These are phyloP conservation scores for Fusarium transvaalense DNA, from an alignment of 2,329 filamentous ascomycete species.

Conservation along the genomic window DNA sequence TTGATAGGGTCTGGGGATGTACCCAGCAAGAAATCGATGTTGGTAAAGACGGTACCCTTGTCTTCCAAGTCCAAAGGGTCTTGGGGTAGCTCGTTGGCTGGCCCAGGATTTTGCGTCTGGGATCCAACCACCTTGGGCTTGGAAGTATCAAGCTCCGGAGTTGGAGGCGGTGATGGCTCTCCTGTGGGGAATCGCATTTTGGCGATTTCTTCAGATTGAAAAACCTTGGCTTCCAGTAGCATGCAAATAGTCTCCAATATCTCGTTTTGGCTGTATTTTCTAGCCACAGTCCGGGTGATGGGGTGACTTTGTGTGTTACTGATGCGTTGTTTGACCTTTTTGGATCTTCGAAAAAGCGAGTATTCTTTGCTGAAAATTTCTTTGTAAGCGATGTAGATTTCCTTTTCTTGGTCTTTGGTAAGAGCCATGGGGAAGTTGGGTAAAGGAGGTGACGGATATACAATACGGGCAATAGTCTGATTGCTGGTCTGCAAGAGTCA, in stretches of 20 bases:
- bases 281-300: fast-evolving
- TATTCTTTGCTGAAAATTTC: neutral
- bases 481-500: too few relatives aligned
- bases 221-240: neutral
- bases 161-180: neutral
- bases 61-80: neutral
- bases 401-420: neutral
- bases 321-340: neutral
- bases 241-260: neutral
- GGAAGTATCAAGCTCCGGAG: neutral
- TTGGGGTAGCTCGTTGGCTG: neutral
- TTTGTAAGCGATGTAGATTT: neutral
- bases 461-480: too few relatives aligned
- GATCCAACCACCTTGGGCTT: neutral
- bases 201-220: neutral
- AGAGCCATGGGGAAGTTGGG: neutral
- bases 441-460: neutral
- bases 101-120: neutral
- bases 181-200: neutral
- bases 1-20: neutral
- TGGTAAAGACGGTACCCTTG: neutral
- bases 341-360: neutral
- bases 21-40: neutral
- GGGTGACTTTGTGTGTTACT: neutral
- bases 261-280: neutral